These are phyloP conservation scores for Fereydounia khargensis DNA, from an alignment of 1,284 basidiomycete genomes.

Conservation along the genomic window DNA sequence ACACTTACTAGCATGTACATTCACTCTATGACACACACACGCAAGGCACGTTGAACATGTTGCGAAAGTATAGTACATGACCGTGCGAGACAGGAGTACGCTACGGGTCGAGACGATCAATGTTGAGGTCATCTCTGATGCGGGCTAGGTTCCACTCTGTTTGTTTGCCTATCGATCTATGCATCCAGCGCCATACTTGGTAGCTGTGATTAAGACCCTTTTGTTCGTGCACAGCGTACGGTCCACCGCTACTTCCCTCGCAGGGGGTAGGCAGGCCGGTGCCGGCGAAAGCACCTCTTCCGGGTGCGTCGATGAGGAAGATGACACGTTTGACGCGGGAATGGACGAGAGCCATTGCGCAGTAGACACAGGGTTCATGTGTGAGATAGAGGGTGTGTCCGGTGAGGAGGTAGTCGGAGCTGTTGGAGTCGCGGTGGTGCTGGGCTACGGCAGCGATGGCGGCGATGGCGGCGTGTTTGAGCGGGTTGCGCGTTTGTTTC, in stretches of 20 bases:
- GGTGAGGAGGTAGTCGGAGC: constrained; percentile 52
- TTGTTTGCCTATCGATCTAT: too few relatives aligned
- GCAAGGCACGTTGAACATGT: too few relatives aligned
- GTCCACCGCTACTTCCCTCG: constrained; percentile 39
- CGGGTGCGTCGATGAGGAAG: constrained; percentile 44
- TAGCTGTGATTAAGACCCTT: constrained; percentile 58
- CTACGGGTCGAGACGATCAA: too few relatives aligned
- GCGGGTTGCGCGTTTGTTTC: constrained; percentile 30
- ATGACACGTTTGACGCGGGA: constrained; percentile 42
- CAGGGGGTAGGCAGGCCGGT: constrained; percentile 9
- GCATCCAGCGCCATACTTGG: constrained; percentile 58
- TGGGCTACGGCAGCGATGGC: constrained; percentile 31
- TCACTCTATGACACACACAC: too few relatives aligned
- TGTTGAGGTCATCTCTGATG: too few relatives aligned
- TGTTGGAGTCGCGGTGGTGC: constrained; percentile 14
- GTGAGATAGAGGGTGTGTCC: constrained; percentile 44
- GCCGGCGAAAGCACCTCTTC: constrained; percentile 49
- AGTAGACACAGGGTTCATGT: constrained; percentile 54
- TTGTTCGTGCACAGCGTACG: constrained; percentile 59
- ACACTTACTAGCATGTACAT: too few relatives aligned
- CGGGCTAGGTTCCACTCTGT: too few relatives aligned
- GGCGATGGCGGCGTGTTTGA: constrained; percentile 49
- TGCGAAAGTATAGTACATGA: too few relatives aligned
- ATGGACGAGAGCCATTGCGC: constrained; percentile 54
- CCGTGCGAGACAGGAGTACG: too few relatives aligned